Evolutionary conservation across 306 rosid species (phyloP), one percentile per base, ranked within the genome.

Genomic region (Dalbergia cochinchinensis): DNA sequence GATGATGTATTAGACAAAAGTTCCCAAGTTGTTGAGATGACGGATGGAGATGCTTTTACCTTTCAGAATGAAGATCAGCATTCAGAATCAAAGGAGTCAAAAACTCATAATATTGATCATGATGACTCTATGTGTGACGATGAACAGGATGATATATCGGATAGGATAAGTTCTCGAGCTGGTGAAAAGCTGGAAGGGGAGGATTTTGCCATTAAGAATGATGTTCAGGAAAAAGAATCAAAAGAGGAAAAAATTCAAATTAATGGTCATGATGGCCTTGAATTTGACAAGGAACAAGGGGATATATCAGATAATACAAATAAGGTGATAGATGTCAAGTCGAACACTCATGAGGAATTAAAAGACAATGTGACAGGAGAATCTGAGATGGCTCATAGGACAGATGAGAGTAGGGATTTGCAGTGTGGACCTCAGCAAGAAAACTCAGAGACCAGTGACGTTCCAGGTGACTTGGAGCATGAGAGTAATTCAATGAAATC

Each of bases 1-100:
- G 87, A 76, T 69, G 84, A 22, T 11, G 11, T 47, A 8, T 10
- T 26, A 26, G 31, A 26, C 31, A 26, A 26, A 26, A 26, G 31
- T 26, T 26, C 31, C 2, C 31, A 26, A 26, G 31, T 3, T 26
- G 31, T 26, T 26, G 31, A 26, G 2, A 26, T 26, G 31, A 26
- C 3, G 31, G 31, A 26, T 26, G 31, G 31, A 26, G 31, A 26
- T 26, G 31, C 31, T 26, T 73, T 62, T 72, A 47, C 33, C 82
- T 78, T 73, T 54, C 55, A 60, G 48, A 67, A 78, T 60, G 85
- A 80, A 57, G 73, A 68, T 51, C 80, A 14, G 22, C 81, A 58
- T 14, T 69, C 71, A 67, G 71, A 69, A 41, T 51, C 11, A 13
- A 66, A 63, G 74, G 87, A 82, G 72, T 63, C 50, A 37, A 50